Base-by-base conservation (phyloP, 2,329 filamentous ascomycete genomes). In the Mollisia scopiformis region DNA sequence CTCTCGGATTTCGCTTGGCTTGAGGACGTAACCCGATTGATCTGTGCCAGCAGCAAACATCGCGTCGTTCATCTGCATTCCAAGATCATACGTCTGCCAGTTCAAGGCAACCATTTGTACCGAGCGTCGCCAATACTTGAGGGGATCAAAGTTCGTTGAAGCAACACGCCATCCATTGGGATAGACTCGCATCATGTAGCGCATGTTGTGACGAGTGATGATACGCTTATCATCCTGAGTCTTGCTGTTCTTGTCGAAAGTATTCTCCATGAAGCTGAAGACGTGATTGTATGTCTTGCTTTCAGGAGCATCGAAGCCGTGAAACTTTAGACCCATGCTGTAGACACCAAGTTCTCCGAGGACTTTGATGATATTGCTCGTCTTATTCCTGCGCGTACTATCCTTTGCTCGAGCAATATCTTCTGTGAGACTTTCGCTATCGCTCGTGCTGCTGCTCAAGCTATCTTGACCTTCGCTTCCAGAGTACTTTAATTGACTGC, bases 41-140 rank as follows among this genome's bases (percentile, higher is more conserved):
- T 97, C 95, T 13, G 85, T 88, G 46, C 92, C 92, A 60, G 92
- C 91, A 50, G 93, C 90, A 73, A 97, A 99, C 95, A 99, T 98
- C 71, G 95, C 95, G 68, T 95, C 91, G 74, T 98, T 98, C 75
- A 98, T 84, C 73, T 98, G 94, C 85, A 97, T 95, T 49, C 93
- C 92, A 19, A 96, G 83, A 73, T 98, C 95, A 72, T 96, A 97
- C 0, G 93, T 98, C 77, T 99, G 95, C 94, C 95, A 98, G 77
- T 99, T 99, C 64, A 98, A 82, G 0, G 95, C 95, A 14, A 91
- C 93, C 94, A 99, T 98, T 77, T 99, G 95, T 19, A 97, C 95
- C 31, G 95, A 95, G 46, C 92, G 88, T 55, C 94, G 88, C 95
- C 95, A 99, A 74, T 95, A 96, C 64, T 89, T 88, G 65, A 97